Evolutionary conservation across 176 grass and related monocot genomes (phyloP).

Genomic region (Hsuehochloa calcarea): DNA sequence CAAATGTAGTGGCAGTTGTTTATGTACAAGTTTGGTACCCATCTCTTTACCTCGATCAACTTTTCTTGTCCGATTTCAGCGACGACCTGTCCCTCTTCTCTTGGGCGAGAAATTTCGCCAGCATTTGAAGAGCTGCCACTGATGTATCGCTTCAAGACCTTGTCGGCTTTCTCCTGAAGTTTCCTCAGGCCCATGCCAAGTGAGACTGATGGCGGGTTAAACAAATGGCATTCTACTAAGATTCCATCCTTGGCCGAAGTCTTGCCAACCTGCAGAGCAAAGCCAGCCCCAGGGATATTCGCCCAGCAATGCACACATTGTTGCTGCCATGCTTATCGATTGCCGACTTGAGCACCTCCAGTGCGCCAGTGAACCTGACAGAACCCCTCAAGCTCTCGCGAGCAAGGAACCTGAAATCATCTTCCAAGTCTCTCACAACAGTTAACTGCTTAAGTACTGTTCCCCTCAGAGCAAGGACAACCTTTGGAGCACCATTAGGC

Average conservation of each 20-base stretch:
- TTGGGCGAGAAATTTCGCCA: background rate
- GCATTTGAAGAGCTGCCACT: conserved; percentile 27
- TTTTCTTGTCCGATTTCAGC: conserved; percentile 36
- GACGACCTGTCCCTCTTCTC: background rate
- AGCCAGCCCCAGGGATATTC: conserved; percentile 70
- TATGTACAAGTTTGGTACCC: conserved; percentile 81
- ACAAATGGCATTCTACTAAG: conserved; percentile 79
- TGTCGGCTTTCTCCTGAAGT: conserved; percentile 51
- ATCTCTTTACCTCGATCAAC: conserved; percentile 63
- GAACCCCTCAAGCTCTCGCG: conserved; percentile 71
- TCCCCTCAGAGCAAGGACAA: conserved; percentile 60
- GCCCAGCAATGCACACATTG: conserved; percentile 70
- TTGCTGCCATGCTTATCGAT: conserved; percentile 51
- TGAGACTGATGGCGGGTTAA: conserved; percentile 85
- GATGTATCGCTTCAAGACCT: conserved; percentile 39
- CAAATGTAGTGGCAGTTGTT: conserved; percentile 81
- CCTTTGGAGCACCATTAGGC: conserved; percentile 73
- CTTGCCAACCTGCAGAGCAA: conserved; percentile 75
- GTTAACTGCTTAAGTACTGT: conserved; percentile 65
- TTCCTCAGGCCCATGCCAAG: conserved; percentile 52
- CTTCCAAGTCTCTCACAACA: conserved; percentile 69
- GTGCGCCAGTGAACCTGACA: conserved; percentile 68
- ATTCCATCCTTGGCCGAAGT: conserved; percentile 59
- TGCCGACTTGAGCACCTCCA: conserved; percentile 48
- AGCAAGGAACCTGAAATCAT: conserved; percentile 71